phyloP scores from a whole-genome alignment of 768 basidiomycete species.

The Leccinum rimulosum region DNA sequence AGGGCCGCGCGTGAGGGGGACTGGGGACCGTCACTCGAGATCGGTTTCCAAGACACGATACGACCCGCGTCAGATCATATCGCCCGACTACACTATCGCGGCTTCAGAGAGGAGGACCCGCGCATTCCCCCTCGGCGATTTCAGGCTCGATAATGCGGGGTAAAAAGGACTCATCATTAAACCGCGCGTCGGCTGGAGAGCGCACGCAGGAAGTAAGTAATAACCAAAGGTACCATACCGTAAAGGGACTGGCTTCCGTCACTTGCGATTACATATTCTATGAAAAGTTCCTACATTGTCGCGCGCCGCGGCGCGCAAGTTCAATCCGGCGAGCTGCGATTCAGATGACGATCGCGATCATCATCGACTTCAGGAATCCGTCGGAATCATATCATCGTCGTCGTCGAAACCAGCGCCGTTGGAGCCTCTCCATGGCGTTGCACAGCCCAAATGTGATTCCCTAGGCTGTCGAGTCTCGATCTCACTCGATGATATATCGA shows the following conservation, averaged over 20 bases:
- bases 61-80: background rate
- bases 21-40: background rate
- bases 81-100: background rate
- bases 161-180: background rate
- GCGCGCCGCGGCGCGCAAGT: background rate
- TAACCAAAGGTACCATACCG: background rate
- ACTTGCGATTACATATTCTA: background rate
- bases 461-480: conserved; percentile 6
- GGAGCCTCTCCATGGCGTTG: background rate
- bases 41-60: background rate
- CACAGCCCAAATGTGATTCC: background rate
- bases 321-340: background rate
- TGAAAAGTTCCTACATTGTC: background rate
- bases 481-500: conserved; percentile 4
- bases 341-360: background rate
- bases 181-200: background rate
- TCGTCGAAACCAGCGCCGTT: background rate
- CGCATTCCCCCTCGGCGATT: background rate
- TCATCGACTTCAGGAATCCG: background rate
- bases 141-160: background rate
- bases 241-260: background rate
- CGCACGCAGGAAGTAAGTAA: background rate
- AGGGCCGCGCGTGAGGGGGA: background rate
- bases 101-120: background rate
- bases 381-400: background rate